These are phyloP conservation scores for Teunomyces pallodes DNA, from an alignment of 805 yeast genomes.

Conservation along the genomic window DNA sequence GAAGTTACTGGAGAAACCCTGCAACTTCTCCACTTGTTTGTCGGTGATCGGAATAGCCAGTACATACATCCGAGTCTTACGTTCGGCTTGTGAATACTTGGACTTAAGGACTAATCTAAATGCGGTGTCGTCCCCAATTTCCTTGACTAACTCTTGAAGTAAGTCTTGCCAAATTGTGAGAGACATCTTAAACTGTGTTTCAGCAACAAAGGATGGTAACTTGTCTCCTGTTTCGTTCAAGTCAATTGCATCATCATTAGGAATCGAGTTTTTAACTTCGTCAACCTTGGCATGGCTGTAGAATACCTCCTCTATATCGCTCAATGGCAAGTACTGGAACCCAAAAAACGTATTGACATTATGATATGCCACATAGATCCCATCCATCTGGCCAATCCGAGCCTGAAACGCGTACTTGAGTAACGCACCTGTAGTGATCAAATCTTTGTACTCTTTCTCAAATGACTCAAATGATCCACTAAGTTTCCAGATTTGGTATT, in stretches of 20 bases:
- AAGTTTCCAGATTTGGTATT: conserved; percentile 63
- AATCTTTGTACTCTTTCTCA: conserved; percentile 74
- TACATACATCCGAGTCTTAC: conserved; percentile 18
- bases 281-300: conserved; percentile 19
- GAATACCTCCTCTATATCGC: conserved; percentile 58
- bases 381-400: conserved; percentile 94
- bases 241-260: conserved; percentile 3
- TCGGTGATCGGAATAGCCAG: conserved; percentile 28
- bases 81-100: conserved; percentile 2
- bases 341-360: conserved; percentile 81
- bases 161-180: conserved; percentile 26
- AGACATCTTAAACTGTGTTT: conserved; percentile 57
- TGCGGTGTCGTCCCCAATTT: conserved; percentile 20
- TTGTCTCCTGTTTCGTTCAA: conserved; percentile 17
- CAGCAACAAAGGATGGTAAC: conserved; percentile 54
- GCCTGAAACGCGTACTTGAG: conserved; percentile 89
- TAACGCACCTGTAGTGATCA: conserved; percentile 67
- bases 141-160: conserved; percentile 25
- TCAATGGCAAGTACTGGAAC: conserved; percentile 79
- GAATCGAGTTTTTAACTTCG: conserved; percentile 5
- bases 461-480: conserved; percentile 75
- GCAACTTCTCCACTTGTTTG: conserved; percentile 21
- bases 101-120: conserved; percentile 28
- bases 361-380: conserved; percentile 89
- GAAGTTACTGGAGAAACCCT: conserved; percentile 23